These are phyloP conservation scores for Dryas drummondii DNA, from an alignment of 306 rosid species.

Conservation along the genomic window DNA sequence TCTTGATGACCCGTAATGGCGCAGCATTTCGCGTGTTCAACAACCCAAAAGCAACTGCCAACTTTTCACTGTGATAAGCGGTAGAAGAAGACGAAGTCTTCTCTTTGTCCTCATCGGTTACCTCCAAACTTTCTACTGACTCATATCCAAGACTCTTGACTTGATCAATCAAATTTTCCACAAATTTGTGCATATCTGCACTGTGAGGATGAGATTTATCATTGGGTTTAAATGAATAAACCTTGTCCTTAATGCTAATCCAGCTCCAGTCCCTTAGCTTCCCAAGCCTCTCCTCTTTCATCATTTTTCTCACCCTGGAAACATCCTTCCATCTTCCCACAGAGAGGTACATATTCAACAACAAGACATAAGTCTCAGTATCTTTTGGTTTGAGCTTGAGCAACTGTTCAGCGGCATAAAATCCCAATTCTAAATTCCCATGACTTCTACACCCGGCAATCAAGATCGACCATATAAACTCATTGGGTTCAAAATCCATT, in stretches of 20 bases:
- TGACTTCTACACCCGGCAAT: slow-evolving; percentile 71
- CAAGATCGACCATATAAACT: slow-evolving; percentile 70
- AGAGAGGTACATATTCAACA: slow-evolving; percentile 61
- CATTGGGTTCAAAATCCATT: slow-evolving; percentile 65
- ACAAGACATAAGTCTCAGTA: slow-evolving; percentile 47
- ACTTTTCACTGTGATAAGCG: slow-evolving; percentile 71
- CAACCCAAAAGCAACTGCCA: slow-evolving; percentile 75
- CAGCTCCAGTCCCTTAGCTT: slow-evolving; percentile 82
- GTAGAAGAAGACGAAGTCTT: slow-evolving; percentile 35
- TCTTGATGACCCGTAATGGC: slow-evolving; percentile 65
- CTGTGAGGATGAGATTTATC: slow-evolving; percentile 48
- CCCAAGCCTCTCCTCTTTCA: slow-evolving; percentile 65
- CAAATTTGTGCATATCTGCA: slow-evolving; percentile 36
- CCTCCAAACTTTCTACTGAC: slow-evolving; percentile 46
- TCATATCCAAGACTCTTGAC: slow-evolving; percentile 67
- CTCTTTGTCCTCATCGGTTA: slow-evolving; percentile 47
- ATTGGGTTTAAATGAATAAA: slow-evolving; percentile 64
- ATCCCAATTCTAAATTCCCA: slow-evolving; percentile 63
- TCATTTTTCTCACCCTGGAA: slow-evolving; percentile 61
- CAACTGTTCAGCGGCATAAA: slow-evolving; percentile 67
- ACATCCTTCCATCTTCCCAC: slow-evolving; percentile 64
- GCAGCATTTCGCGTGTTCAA: slow-evolving; percentile 51
- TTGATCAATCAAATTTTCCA: slow-evolving; percentile 52
- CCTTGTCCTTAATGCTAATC: slow-evolving; percentile 73
- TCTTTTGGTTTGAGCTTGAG: slow-evolving; percentile 74